Base-by-base conservation (phyloP, 495 filamentous ascomycete species). In the Pyrenopolyporus hunteri region DNA sequence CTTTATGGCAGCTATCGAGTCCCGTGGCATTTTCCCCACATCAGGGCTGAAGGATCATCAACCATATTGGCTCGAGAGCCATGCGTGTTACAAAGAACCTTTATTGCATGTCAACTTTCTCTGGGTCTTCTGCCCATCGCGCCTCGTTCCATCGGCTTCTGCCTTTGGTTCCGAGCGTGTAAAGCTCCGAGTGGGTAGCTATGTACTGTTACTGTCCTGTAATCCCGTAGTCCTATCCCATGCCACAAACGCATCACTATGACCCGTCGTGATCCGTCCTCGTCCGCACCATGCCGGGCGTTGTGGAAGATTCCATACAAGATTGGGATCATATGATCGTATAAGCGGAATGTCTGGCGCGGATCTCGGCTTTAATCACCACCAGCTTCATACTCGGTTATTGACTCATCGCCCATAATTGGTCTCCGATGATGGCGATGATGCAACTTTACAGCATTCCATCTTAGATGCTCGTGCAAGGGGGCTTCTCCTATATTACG, bases 181-280 rank as follows among this genome's bases (percentile, higher is more conserved):
- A 56, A 20, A 61, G 40, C 35, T 42, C 62, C 51, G 56, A 59
- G 62, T 59, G 55, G 50, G 50, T 57, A 66, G 43, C 57, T 2
- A 39, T 51, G 51, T 49, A 48, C 10, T 31, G 11, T 6, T 2
- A 1, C 1, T 2, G 28, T 31, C 28, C n/a, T n/a, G n/a, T n/a
- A n/a, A n/a, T 31, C 28, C 10, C n/a, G 13, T 35, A 56, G 26
- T 20, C 50, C 54, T n/a, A 59, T 50, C 57, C 57, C 63, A 66
- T 60, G 52, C 63, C 51, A 66, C 57, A 53, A 61, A 56, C 63
- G 47, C 45, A 66, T 66, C 63, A 61, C 63, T n/a, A 66, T 48
- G 50, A 47, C 58, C 57, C 63, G 51, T 60, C 63, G 33, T 48
- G 46, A 53, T 61, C 63, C 52, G 57, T 42, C n/a, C n/a, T n/a